Evolutionary conservation across 2,329 filamentous ascomycete genomes (phyloP).

Genomic region (Monilinia aucupariae): DNA sequence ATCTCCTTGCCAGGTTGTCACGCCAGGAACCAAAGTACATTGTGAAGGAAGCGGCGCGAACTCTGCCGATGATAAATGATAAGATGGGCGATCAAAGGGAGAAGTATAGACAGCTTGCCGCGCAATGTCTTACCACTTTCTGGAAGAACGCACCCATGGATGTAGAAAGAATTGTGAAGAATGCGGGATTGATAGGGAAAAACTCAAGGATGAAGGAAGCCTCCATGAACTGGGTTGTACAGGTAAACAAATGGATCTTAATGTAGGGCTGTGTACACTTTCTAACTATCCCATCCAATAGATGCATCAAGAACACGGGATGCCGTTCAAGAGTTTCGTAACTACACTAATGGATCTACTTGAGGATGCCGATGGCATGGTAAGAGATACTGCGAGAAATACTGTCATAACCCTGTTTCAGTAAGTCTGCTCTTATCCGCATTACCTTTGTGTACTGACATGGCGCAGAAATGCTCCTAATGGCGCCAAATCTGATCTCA

Average conservation of each 20-base stretch:
- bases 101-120: conserved; percentile 69
- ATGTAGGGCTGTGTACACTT: not conserved
- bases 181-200: conserved; percentile 70
- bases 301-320: conserved; percentile 74
- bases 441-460: conserved; percentile 15
- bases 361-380: conserved; percentile 83
- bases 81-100: conserved; percentile 86
- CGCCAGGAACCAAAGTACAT: conserved; percentile 76
- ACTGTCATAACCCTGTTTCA: conserved; percentile 83
- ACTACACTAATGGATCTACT: conserved; percentile 77
- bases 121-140: conserved; percentile 71
- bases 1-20: conserved; percentile 78
- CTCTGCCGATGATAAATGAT: conserved; percentile 72
- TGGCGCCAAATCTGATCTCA: conserved; percentile 80
- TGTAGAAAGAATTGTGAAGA: conserved; percentile 74
- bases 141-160: conserved; percentile 65
- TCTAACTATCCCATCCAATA: conserved; percentile 34
- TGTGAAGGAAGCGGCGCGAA: conserved; percentile 62
- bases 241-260: conserved; percentile 44
- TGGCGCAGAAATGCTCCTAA: conserved; percentile 63
- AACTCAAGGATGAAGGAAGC: conserved; percentile 80
- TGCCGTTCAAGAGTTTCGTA: conserved; percentile 80
- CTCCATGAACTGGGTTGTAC: conserved; percentile 77
- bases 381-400: conserved; percentile 76
- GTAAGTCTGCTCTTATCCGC: conserved; percentile 41